These are phyloP conservation scores for Eucalyptus melliodora DNA, from an alignment of 345 rosid species.

Conservation along the genomic window DNA sequence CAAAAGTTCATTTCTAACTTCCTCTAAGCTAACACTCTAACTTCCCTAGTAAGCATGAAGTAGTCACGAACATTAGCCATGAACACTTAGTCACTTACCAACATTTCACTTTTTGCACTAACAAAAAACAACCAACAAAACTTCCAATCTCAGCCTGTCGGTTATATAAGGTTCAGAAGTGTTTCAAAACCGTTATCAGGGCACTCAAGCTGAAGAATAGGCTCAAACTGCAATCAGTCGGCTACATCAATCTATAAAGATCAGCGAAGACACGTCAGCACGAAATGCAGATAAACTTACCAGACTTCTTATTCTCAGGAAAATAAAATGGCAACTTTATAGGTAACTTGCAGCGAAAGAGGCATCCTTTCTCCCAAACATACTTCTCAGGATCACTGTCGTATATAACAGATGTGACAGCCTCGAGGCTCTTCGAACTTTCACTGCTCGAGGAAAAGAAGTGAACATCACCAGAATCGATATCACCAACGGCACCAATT, in stretches of 20 bases:
- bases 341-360: constrained; percentile 67
- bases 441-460: constrained; percentile 42
- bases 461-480: constrained; percentile 17
- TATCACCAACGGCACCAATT: constrained; percentile 62
- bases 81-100: neutral
- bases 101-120: neutral
- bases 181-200: neutral
- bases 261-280: neutral
- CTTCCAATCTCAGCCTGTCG: neutral
- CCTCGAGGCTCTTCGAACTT: constrained; percentile 15
- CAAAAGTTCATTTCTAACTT: neutral
- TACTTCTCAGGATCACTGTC: constrained; percentile 49
- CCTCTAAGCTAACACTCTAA: neutral
- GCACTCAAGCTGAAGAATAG: neutral
- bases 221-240: neutral
- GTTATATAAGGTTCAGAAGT: neutral
- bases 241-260: neutral
- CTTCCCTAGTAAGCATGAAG: neutral
- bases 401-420: constrained; percentile 39
- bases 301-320: constrained; percentile 35
- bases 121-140: neutral
- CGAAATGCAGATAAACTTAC: constrained; percentile 7
- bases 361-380: constrained; percentile 81
- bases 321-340: constrained; percentile 55
- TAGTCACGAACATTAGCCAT: neutral